Base-by-base conservation (phyloP, 1,139 yeast genomes). In the Groenewaldozyma sp. region DNA sequence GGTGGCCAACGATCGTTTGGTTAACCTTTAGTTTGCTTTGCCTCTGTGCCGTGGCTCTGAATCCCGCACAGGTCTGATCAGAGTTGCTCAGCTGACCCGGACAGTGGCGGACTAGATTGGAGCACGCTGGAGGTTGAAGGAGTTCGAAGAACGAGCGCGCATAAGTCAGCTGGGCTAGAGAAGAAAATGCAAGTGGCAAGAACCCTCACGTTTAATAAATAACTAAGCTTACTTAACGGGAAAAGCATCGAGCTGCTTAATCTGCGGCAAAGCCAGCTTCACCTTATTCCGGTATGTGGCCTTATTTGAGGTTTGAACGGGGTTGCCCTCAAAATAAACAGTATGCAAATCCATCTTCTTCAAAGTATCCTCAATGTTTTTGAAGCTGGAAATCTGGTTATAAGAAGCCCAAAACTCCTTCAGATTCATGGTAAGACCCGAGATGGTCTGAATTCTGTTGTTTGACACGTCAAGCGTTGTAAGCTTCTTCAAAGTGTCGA, bases 371-470 rank as follows among this genome's bases (percentile, higher is more conserved):
- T 76, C 78, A 34, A 93, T 64, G 42, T 86, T 81, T 34, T 76
- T 76, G 58, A 84, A 88, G 34, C 74, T 67, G 24, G 74, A 71
- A 22, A 93, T 61, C 52, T 71, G 61, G 60, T 91, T 93, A 51
- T 76, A 75, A 0, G 95, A 83, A 24, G 94, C 87, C 98, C 98
- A 93, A 40, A 93, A 68, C 60, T 93, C 99, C 7, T 95, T 87
- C 47, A 93, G 68, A 27, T 80, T 60, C 0, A 52, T 59, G 1
- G 68, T 63, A 41, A 93, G 54, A 47, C 81, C 79, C 43, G 76
- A 79, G 38, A 93, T 63, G 39, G 71, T 69, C 3, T 70, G 55
- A 28, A 93, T 68, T 44, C 68, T 68, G 56, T 93, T 93, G 2
- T 83, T 74, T 0, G 96, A 81, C 17, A 93, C 71, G 57, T 93